Evolutionary conservation across 2,329 filamentous ascomycete genomes (phyloP).

Genomic region (Stylonectria norvegica): DNA sequence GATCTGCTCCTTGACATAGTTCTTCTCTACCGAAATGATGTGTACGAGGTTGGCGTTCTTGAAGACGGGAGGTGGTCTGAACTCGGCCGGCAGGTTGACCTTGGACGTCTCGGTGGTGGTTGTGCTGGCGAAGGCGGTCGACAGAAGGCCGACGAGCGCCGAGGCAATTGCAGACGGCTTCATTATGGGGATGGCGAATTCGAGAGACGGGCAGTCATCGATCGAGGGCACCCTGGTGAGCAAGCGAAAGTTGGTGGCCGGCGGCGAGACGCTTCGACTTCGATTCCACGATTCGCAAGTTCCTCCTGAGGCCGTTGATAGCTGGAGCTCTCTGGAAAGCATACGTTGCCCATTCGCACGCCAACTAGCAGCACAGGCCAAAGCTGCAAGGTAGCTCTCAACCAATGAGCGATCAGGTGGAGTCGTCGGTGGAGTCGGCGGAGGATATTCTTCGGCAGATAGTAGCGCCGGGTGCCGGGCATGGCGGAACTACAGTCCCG

Average conservation of each 20-base stretch:
- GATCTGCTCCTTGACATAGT: slow-evolving; percentile 82
- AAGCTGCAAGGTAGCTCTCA: slow-evolving; percentile 26
- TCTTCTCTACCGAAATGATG: slow-evolving; percentile 88
- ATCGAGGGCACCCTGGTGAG: slow-evolving; percentile 27
- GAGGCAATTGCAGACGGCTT: slow-evolving; percentile 49
- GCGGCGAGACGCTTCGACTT: slow-evolving; percentile 8
- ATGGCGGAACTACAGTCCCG: slow-evolving; percentile 1
- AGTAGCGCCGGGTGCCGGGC: slow-evolving; percentile 19
- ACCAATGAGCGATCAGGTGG: slow-evolving; percentile 25
- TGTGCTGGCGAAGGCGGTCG: slow-evolving; percentile 40
- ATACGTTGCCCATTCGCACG: slow-evolving; percentile 36
- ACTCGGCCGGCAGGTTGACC: slow-evolving; percentile 59
- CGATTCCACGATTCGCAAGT: slow-evolving; percentile 20
- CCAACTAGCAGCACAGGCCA: too few relatives aligned
- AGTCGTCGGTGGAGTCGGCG: too few relatives aligned
- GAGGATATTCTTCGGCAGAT: slow-evolving; percentile 16
- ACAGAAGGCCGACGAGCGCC: slow-evolving; percentile 57
- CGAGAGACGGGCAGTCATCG: slow-evolving; percentile 31
- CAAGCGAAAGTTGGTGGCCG: slow-evolving; percentile 12
- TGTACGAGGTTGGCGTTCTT: slow-evolving; percentile 91
- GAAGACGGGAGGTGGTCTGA: slow-evolving; percentile 86
- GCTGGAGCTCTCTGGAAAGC: slow-evolving; percentile 32
- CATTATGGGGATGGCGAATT: slow-evolving; percentile 35
- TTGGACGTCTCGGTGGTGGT: slow-evolving; percentile 51
- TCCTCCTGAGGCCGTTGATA: slow-evolving; percentile 28